Conservation (phyloP, 2,329 filamentous ascomycete genomes). For the Hypoxylon sp. region DNA sequence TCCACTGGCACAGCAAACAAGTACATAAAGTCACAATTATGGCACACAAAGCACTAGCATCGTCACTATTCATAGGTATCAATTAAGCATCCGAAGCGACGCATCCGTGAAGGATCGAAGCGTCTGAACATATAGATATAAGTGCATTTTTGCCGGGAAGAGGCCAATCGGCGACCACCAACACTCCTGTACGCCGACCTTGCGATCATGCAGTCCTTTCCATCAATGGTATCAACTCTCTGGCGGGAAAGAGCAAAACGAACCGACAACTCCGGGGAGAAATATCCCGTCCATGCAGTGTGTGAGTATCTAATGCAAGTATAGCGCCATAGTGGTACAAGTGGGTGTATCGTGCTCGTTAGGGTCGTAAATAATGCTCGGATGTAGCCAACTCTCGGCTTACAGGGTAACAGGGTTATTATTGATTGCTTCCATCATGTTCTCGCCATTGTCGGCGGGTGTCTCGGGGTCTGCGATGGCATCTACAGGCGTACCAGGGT, state of each 20-base stretch:
- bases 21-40: neutral
- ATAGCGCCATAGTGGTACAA: constrained; percentile 35
- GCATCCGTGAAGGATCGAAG: constrained; percentile 9
- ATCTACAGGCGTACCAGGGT: constrained; percentile 44
- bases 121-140: constrained; percentile 23
- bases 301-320: constrained; percentile 34
- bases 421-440: constrained; percentile 22
- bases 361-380: constrained; percentile 19
- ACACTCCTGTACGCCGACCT: constrained; percentile 1
- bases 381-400: neutral
- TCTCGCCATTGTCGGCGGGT: constrained; percentile 28
- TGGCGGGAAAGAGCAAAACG: constrained; percentile 13
- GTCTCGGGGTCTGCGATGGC: constrained; percentile 42
- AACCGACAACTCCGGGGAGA: constrained; percentile 31
- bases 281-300: constrained; percentile 35
- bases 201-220: constrained; percentile 7
- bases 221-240: constrained; percentile 7
- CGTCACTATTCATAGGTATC: constrained; percentile 1
- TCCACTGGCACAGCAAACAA: neutral
- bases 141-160: constrained; percentile 7
- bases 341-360: constrained; percentile 22
- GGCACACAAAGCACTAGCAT: neutral
- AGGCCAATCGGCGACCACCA: neutral
- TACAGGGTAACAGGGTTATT: constrained; percentile 20
- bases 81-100: constrained; percentile 20